phyloP scores from a whole-genome alignment of 2,329 filamentous ascomycete species.

The Colletotrichum lupini region DNA sequence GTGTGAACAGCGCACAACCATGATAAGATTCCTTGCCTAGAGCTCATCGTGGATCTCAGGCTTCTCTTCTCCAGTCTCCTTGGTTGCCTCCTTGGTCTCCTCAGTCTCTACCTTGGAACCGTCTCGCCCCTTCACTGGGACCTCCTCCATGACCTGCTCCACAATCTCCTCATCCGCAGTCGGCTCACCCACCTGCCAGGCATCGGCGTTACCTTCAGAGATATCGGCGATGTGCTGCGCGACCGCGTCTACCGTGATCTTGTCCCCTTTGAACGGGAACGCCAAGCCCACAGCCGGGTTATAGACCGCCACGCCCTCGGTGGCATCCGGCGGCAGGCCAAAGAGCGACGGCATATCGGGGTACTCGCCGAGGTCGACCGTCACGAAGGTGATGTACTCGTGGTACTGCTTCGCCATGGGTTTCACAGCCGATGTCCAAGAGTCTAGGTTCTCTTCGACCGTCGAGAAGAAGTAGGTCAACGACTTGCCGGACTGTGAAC shows the following conservation, averaged over 20 bases:
- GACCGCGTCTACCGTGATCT: constrained; percentile 48
- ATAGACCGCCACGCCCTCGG: constrained; percentile 53
- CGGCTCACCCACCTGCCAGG: constrained; percentile 47
- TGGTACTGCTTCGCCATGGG: constrained; percentile 55
- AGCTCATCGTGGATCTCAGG: constrained; percentile 20
- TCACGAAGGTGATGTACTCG: constrained; percentile 61
- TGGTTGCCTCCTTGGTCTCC: neutral
- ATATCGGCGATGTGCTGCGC: constrained; percentile 58
- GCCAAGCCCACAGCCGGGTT: constrained; percentile 57
- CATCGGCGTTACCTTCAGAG: constrained; percentile 52
- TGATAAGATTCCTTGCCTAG: neutral
- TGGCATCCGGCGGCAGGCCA: constrained; percentile 45
- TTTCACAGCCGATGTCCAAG: constrained; percentile 48
- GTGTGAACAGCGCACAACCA: neutral
- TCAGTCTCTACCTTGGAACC: neutral
- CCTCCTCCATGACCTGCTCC: neutral
- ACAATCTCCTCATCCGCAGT: constrained; percentile 1
- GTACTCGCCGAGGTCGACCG: constrained; percentile 58
- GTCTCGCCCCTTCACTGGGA: neutral
- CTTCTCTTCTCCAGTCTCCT: constrained; percentile 4
- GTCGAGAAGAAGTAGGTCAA: constrained; percentile 48
- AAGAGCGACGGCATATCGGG: constrained; percentile 53
- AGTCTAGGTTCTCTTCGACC: constrained; percentile 43
- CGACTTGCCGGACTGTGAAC: constrained; percentile 48
- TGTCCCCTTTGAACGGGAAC: constrained; percentile 47